phyloP scores from a whole-genome alignment of 108 stramenopile genomes.

The Epipyxis sp. region DNA sequence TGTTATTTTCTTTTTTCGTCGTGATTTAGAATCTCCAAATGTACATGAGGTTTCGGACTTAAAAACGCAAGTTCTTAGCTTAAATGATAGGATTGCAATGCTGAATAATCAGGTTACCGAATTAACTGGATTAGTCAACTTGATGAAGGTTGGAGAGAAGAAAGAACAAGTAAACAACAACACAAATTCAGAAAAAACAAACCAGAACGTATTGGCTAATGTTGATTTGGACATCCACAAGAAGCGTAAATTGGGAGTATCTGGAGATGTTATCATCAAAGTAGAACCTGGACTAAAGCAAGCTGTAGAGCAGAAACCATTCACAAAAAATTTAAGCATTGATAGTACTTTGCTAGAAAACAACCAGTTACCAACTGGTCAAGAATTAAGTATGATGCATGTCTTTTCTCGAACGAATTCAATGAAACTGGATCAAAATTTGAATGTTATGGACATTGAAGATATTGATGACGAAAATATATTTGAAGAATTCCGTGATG shows the following conservation, averaged over 20 bases:
- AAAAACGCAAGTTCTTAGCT: not conserved
- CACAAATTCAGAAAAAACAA: too few relatives aligned
- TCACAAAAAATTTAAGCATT: too few relatives aligned
- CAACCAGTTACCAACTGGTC: too few relatives aligned
- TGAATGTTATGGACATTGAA: not conserved
- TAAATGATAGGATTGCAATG: not conserved
- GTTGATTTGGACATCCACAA: too few relatives aligned
- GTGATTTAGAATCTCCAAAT: conserved; percentile 39
- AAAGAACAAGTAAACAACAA: too few relatives aligned
- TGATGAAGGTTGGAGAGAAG: not conserved
- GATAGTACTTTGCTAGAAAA: too few relatives aligned
- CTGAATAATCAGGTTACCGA: not conserved
- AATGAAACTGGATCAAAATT: not conserved
- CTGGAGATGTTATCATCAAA: too few relatives aligned
- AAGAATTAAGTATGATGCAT: too few relatives aligned
- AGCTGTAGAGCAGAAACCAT: too few relatives aligned
- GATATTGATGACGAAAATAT: not conserved
- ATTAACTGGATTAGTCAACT: not conserved
- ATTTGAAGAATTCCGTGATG: not conserved
- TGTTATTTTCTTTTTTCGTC: conserved; percentile 41
- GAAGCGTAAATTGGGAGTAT: too few relatives aligned
- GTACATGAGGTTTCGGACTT: conserved; percentile 32
- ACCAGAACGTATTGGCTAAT: too few relatives aligned
- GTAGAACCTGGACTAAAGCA: not conserved
- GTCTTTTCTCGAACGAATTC: not conserved